Evolutionary conservation across 2,329 filamentous ascomycete genomes (phyloP).

Genomic region (Sclerotinia trifoliorum): DNA sequence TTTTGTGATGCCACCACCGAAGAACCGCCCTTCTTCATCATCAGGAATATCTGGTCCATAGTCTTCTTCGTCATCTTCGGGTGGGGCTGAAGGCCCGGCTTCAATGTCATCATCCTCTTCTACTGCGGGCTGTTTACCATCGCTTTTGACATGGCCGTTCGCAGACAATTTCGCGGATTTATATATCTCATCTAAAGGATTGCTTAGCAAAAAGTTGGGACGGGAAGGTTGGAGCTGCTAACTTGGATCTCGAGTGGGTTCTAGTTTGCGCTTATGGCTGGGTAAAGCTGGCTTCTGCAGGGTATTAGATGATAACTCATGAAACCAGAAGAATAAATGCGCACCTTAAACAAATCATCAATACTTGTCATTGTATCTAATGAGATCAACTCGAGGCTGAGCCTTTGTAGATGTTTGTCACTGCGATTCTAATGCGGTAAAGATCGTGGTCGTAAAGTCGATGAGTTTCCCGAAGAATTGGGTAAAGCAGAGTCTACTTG

Average conservation of each 20-base stretch:
- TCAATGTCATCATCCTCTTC: conserved; percentile 46
- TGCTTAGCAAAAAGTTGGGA: conserved; percentile 13
- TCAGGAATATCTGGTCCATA: conserved; percentile 57
- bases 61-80: conserved; percentile 55
- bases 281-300: conserved; percentile 40
- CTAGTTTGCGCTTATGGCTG: conserved; percentile 61
- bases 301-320: conserved; percentile 19
- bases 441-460: background rate
- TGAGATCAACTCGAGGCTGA: conserved; percentile 16
- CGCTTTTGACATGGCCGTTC: conserved; percentile 44
- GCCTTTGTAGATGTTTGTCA: background rate
- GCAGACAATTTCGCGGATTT: conserved; percentile 57
- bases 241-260: conserved; percentile 63
- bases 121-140: conserved; percentile 35
- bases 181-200: conserved; percentile 56
- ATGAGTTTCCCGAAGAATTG: background rate
- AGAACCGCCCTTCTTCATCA: conserved; percentile 93
- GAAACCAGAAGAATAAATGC: background rate
- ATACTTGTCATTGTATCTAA: conserved; percentile 35
- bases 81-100: conserved; percentile 53
- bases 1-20: conserved; percentile 83
- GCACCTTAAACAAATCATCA: conserved; percentile 38
- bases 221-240: conserved; percentile 36
- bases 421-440: background rate
- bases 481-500: background rate